phyloP scores from a whole-genome alignment of 2,329 filamentous ascomycete species.

The Hirsutella rhossiliensis region DNA sequence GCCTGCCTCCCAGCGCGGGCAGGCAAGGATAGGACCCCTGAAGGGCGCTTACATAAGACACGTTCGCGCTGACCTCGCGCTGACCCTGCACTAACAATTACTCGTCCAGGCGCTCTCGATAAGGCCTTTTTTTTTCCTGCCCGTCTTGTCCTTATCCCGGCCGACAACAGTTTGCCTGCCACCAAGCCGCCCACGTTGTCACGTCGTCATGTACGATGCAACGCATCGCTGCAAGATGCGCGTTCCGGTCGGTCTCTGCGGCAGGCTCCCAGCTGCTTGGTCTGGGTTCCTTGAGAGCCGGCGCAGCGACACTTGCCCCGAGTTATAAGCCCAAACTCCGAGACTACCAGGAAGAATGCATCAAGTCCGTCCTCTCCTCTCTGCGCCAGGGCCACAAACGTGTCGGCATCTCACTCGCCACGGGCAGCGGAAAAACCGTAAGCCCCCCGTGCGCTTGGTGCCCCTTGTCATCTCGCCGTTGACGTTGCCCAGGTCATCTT shows the following conservation, averaged over 20 bases:
- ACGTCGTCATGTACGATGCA: conserved; percentile 24
- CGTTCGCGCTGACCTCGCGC: too few relatives aligned
- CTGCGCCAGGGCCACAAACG: conserved; percentile 62
- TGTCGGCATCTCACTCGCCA: conserved; percentile 75
- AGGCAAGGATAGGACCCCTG: too few relatives aligned
- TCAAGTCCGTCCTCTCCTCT: conserved; percentile 64
- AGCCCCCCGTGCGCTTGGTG: conserved; percentile 8
- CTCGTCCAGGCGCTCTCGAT: too few relatives aligned
- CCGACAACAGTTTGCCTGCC: too few relatives aligned
- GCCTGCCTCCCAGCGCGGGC: too few relatives aligned
- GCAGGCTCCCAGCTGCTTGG: conserved; percentile 4
- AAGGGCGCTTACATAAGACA: too few relatives aligned
- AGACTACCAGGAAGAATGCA: conserved; percentile 85
- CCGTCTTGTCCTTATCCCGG: conserved; percentile 2
- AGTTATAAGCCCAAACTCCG: conserved; percentile 47
- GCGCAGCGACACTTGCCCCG: conserved; percentile 10
- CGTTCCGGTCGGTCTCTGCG: conserved; percentile 9
- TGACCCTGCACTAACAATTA: too few relatives aligned
- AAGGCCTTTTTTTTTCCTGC: not conserved
- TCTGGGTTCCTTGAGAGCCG: conserved; percentile 8
- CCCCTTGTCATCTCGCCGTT: not conserved
- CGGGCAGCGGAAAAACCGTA: conserved; percentile 81
- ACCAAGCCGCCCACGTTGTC: not conserved
- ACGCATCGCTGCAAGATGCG: conserved; percentile 15
- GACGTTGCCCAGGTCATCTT: conserved; percentile 64